Base-by-base conservation (phyloP, 202 grass and related monocot species). In the Panicum hallii region DNA sequence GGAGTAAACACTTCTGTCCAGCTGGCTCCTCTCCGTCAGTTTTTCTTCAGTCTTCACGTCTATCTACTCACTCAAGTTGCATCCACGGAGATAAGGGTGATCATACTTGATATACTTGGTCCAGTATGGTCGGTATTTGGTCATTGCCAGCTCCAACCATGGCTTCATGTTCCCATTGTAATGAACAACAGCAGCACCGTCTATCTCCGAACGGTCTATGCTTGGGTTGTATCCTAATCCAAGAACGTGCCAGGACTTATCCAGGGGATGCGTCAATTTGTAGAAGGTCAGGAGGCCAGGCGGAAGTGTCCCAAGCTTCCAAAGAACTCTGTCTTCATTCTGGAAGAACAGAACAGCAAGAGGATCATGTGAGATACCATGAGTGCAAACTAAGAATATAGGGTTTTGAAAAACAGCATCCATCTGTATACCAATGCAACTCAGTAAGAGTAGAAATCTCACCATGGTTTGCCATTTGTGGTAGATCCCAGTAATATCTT, bases 121-220 rank as follows among this genome's bases (percentile, higher is more conserved):
- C 97, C 97, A 99, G 57, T 99, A 97, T 23, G 88, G 91, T 45
- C 93, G 82, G 77, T 99, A 99, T 61, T 91, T 99, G 7, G 90
- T 94, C 97, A 99, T 97, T 63, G 93, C 93, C 67, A 99, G 82
- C 87, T 99, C 97, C 87, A 99, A 75, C 97, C 97, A 99, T 84
- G 97, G 97, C 79, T 99, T 99, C 97, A 99, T 97, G 68, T 99
- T 99, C 13, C 97, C 97, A 80, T 97, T 99, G 78, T 99, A 99
- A 75, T 99, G 93, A 80, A 91, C 70, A 7, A 99, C 97, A 20
- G 97, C 97, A 71, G 97, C 91, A 69, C 86, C 94, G 14, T 99
- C 93, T 84, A 99, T 94, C 63, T 99, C 97, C 32, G 86, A 96
- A 43, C 87, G 90, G 75, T 99, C 97, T 56, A 97, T 94, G 84